A percentile compares a stretch with the other conserved stretches of the same genome.
These are phyloP conservation scores for Blastocystis sp. DNA, from an alignment of 352 stramenopile genomes.

Conservation along the genomic window DNA sequence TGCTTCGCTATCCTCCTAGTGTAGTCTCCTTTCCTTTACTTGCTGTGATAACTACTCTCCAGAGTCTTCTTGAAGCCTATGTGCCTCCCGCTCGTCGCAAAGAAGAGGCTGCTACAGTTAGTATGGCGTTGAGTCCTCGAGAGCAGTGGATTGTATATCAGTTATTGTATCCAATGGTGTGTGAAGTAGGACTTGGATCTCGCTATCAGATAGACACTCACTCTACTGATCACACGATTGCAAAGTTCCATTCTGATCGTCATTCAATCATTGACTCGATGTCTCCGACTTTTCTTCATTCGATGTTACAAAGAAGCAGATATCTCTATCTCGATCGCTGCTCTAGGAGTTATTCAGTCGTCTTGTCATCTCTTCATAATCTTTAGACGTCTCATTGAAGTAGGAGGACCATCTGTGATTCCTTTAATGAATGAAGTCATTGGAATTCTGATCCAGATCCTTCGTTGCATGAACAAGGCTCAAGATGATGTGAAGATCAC, in stretches of 20 bases:
- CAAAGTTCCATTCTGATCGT: background rate
- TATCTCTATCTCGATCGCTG: background rate
- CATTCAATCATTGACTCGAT: background rate
- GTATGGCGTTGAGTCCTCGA: background rate
- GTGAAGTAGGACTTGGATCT: background rate
- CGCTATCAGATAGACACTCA: background rate
- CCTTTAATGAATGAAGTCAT: background rate
- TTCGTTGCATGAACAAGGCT: conserved; percentile 14
- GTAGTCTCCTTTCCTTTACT: background rate
- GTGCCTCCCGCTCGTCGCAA: background rate
- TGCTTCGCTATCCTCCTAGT: background rate
- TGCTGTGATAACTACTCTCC: background rate
- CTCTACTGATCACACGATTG: background rate
- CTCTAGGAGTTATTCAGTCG: background rate
- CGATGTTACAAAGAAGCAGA: conserved; percentile 30
- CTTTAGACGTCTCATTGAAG: background rate
- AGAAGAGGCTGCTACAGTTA: background rate
- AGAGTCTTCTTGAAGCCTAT: conserved; percentile 4
- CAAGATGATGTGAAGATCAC: conserved; percentile 29
- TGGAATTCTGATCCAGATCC: background rate
- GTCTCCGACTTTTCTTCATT: conserved; percentile 20
- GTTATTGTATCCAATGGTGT: background rate
- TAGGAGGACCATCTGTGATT: background rate
- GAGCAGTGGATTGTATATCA: conserved; percentile 30
- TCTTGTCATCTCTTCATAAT: background rate